Base-by-base conservation (phyloP, 2,329 filamentous ascomycete species). In the Apiospora aurea region DNA sequence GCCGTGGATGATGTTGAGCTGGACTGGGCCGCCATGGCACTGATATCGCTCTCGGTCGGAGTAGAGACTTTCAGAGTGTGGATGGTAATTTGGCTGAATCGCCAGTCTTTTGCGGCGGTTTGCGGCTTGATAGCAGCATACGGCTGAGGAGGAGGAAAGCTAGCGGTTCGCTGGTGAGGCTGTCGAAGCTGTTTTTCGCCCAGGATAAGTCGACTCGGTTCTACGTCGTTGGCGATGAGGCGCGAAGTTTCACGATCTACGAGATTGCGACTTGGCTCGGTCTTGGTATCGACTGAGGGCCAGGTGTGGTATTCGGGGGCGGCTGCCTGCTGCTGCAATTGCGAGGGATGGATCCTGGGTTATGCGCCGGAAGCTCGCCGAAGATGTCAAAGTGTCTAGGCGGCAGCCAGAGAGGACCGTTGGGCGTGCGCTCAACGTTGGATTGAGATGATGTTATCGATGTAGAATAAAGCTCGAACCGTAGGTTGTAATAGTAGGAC, bases 81-180 rank as follows among this genome's bases (percentile, higher is more conserved):
- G 57, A 98, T 90, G 70, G 88, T 89, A 70, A 98, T 88, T n/a
- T 86, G 86, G 64, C 92, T 93, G 80, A 97, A 94, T 70, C 96
- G 88, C 92, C 94, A 96, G 81, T 98, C 96, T 71, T 82, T 84
- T 4, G 83, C 82, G 2, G 89, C 89, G 61, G 82, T 85, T 72
- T 83, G 80, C 1, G 86, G 86, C 21, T 83, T 82, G 71, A 89
- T 83, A 3, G 85, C 85, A 21, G 84, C 81, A 47, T 77, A 80
- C 4, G 85, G 81, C 16, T 81, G 78, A 57, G 86, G 86, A 76
- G 79, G 84, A 70, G 80, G 86, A 75, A 80, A 83, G 77, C 82
- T 85, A 44, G 80, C 77, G 0, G 81, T 79, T 73, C 84, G 80
- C 64, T 83, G 80, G 29, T 81, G 80, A 78, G 64, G 68, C 68